phyloP scores from a whole-genome alignment of 139 green algal genomes.

The Picochlorum sp. region DNA sequence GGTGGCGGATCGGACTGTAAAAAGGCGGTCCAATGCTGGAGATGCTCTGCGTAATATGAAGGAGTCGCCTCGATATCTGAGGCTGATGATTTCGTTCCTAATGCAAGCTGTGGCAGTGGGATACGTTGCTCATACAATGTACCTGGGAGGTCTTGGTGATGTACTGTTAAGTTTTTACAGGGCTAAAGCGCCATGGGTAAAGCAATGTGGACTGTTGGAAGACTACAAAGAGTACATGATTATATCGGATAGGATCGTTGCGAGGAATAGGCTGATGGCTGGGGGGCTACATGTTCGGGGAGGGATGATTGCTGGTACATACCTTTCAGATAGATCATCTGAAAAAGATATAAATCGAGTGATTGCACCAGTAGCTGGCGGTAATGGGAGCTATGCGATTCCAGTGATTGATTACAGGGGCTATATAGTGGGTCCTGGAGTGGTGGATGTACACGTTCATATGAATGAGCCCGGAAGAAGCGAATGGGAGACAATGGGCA shows the following conservation, averaged over 20 bases:
- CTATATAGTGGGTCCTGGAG: slow-evolving; percentile 65
- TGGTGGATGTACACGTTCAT: slow-evolving; percentile 89
- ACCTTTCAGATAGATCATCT: too few relatives aligned
- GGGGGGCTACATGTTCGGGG: slow-evolving; percentile 26
- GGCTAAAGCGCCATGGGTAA: slow-evolving; percentile 1
- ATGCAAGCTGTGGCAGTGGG: slow-evolving; percentile 1
- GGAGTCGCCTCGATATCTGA: neutral
- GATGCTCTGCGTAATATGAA: neutral
- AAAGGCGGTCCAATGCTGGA: slow-evolving; percentile 1
- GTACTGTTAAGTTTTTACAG: neutral
- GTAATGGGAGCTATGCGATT: neutral
- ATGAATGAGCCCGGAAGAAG: slow-evolving; percentile 84
- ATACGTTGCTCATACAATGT: neutral
- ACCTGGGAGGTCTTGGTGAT: neutral
- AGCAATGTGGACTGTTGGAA: slow-evolving; percentile 23
- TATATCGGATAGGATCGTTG: slow-evolving; percentile 14
- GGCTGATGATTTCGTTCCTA: neutral
- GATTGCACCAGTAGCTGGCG: too few relatives aligned
- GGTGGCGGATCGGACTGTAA: neutral
- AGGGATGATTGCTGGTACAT: slow-evolving; percentile 13
- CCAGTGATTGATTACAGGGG: slow-evolving; percentile 14
- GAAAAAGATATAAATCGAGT: too few relatives aligned
- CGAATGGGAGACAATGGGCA: slow-evolving; percentile 83
- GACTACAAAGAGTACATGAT: slow-evolving; percentile 20
- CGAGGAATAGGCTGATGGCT: slow-evolving; percentile 4